Evolutionary conservation across 2,329 filamentous ascomycete genomes (phyloP), one percentile per base, ranked within the genome.

Genomic region (Sclerotinia spermophila): DNA sequence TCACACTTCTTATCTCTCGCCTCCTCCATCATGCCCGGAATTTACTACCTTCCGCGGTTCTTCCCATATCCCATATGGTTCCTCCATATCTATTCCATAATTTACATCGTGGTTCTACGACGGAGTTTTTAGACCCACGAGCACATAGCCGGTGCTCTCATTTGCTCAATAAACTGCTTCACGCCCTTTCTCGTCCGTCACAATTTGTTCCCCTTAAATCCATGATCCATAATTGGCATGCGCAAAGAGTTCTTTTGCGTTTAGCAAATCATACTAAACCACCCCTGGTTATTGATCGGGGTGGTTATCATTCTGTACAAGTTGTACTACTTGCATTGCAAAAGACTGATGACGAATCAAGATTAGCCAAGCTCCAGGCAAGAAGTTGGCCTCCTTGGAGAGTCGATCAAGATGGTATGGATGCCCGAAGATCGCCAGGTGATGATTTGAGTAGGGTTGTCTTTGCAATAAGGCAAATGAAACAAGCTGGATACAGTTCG

Each of bases 311-410:
- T 64, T 84, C 87, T 5, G 85, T 90, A 59, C 82, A 85, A 51
- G 75, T 80, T 53, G 86, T 89, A 3, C 77, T 90, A 69, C 78
- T 86, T 10, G 86, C 83, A 3, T 80, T 86, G 69, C 82, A 82
- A 58, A 90, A 88, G 75, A 85, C 84, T 13, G 76, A 79, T 10
- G 79, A 79, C 7, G 88, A 90, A 77, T 80, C 78, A 21, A 83
- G 82, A 45, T 84, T 83, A 44, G 82, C 85, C 2, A 74, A 79
- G 30, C 83, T 86, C 40, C 83, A 87, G 69, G 80, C 81, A 2
- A 81, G 83, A 65, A 83, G 82, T 2, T 90, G 88, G 88, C 88
- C 88, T 15, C 88, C 88, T 0, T 90, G 88, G 78, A 80, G 86
- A 69, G 81, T 83, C 51, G 82, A 85, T 17, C 83, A 85, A 71